phyloP scores from a whole-genome alignment of 768 basidiomycete species.

The Dentipellis sp. region DNA sequence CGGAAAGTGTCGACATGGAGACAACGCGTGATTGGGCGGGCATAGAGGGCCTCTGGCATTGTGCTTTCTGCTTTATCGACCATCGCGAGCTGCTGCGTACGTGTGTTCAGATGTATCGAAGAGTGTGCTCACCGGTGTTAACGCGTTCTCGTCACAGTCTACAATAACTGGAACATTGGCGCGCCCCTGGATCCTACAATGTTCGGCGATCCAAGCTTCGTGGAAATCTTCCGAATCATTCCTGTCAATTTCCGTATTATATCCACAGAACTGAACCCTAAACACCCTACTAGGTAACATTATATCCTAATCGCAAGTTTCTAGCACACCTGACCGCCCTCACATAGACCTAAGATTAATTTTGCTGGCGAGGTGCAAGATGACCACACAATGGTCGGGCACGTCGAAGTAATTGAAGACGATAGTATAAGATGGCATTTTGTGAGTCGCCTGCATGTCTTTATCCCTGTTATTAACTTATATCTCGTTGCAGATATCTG shows the following conservation, averaged over 20 bases:
- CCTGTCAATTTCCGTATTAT: slow-evolving; percentile 37
- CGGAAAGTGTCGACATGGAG: slow-evolving; percentile 27
- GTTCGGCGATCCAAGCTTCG: slow-evolving; percentile 41
- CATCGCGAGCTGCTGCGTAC: slow-evolving; percentile 56
- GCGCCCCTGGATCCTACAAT: slow-evolving; percentile 32
- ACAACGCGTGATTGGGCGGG: slow-evolving; percentile 47
- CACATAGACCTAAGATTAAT: slow-evolving; percentile 36
- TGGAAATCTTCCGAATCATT: slow-evolving; percentile 43
- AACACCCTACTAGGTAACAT: slow-evolving; percentile 28
- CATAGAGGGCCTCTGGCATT: slow-evolving; percentile 48
- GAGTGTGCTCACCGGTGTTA: no score
- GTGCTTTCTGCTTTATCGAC: slow-evolving; percentile 62
- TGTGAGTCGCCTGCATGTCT: slow-evolving; percentile 29
- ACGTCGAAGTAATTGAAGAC: slow-evolving; percentile 47
- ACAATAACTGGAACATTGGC: slow-evolving; percentile 33
- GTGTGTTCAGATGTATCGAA: slow-evolving; percentile 16
- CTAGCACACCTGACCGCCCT: neutral
- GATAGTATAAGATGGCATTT: slow-evolving; percentile 54
- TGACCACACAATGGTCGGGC: slow-evolving; percentile 38
- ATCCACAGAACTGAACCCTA: slow-evolving; percentile 32
- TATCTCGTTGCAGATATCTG: slow-evolving; percentile 2
- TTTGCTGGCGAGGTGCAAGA: slow-evolving; percentile 45
- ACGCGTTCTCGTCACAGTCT: slow-evolving; percentile 26
- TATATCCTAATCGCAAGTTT: neutral
- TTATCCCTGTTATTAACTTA: neutral